Evolutionary conservation across 148 eudicot species (phyloP).

Genomic region (Vaccinium corymbosum): DNA sequence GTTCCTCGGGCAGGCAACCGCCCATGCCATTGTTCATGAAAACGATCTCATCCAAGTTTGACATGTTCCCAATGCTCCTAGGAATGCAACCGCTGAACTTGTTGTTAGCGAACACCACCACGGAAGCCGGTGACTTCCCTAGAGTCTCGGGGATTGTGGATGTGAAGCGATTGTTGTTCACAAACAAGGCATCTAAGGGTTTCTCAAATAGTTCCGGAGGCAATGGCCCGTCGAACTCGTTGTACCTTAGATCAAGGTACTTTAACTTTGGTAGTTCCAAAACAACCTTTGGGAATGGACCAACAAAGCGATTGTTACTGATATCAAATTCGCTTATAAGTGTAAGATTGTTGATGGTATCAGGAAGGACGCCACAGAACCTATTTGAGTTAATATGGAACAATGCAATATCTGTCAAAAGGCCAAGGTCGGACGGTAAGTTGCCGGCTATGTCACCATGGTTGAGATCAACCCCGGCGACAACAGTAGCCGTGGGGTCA

Average conservation of each 20-base stretch:
- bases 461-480: constrained; percentile 22
- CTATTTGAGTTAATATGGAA: constrained; percentile 22
- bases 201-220: constrained; percentile 20
- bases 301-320: constrained; percentile 64
- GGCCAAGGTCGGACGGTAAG: constrained; percentile 16
- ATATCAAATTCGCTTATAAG: constrained; percentile 48
- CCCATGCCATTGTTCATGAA: constrained; percentile 21
- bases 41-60: constrained; percentile 21
- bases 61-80: constrained; percentile 18
- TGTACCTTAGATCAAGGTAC: constrained; percentile 22
- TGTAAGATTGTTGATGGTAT: background rate
- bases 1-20: constrained; percentile 27
- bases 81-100: constrained; percentile 30
- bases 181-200: constrained; percentile 15
- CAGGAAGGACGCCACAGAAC: constrained; percentile 21
- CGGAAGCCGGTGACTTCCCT: constrained; percentile 29
- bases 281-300: constrained; percentile 18
- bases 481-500: constrained; percentile 14
- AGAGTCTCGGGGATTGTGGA: constrained; percentile 29
- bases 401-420: constrained; percentile 12
- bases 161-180: constrained; percentile 28
- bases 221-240: constrained; percentile 23
- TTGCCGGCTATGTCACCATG: constrained; percentile 19
- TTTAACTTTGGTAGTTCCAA: constrained; percentile 2
- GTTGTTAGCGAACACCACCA: constrained; percentile 31